Evolutionary conservation across 495 filamentous ascomycete species (phyloP), one percentile per base, ranked within the genome.

Genomic region (Echria macrotheca): DNA sequence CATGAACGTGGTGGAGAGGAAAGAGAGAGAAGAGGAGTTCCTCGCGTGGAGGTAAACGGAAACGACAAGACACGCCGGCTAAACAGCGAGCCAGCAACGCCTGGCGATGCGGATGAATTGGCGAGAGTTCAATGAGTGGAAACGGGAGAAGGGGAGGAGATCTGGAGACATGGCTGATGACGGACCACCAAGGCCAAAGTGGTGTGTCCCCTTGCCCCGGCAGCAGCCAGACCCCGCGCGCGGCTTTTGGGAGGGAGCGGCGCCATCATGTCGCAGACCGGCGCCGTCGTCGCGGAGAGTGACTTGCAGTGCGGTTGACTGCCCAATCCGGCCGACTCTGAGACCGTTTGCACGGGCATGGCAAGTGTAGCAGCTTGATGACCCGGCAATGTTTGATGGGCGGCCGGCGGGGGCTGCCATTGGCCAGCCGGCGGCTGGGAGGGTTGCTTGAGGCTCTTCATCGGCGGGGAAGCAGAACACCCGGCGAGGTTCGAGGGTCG

Each of bases 301-400:
- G 38, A 50, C 48, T 44, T 50, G 48, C 38, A 32, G 17, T 10
- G 5, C 28, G 12, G 23, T 44, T 44, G 40, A 45, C 50, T 46
- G 31, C 53, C 50, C 7, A 40, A 52, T 45, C 15, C 17, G 46
- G 49, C 32, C 14, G 43, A 35, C 25, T 56, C 54, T 62, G 53
- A 58, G 45, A 57, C 51, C 58, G 24, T 29, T 15, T 57, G 59
- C 58, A 61, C 57, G 44, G 57, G 49, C 53, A 54, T 59, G 56
- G 53, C 40, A 14, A 21, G 50, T 47, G 53, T 42, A 41, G 48
- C 55, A 60, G 53, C 52, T 59, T 56, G 46, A 57, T 47, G 53
- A 45, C 49, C 47, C 51, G 47, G 40, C 40, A 32, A 43, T 55
- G 69, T 72, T 72, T 72, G 63, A 68, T 65, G 55, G 60, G 46